Evolutionary conservation across 768 basidiomycete species (phyloP), one percentile per base, ranked within the genome.

Genomic region (Hygrocybe coccinea): DNA sequence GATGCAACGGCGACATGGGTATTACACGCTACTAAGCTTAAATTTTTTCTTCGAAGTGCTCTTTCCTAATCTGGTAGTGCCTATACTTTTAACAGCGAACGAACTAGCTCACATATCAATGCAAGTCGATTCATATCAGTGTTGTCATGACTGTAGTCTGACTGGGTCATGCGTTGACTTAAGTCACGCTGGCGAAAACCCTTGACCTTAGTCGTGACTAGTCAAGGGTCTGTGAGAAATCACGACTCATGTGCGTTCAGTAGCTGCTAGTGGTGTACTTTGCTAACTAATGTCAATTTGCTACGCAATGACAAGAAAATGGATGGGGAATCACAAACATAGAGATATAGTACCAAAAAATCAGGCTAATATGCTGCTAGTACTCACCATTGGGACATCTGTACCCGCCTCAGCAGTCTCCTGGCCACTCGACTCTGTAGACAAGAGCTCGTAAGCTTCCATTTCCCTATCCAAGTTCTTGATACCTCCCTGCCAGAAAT

Each of bases 401-500:
- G 14, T 21, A 47, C 19, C 45, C 5, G 19, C 14, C 29, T 36
- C 19, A 39, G 17, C 29, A 37, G 10, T 37, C 38, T 48, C 29
- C n/a, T 55, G 52, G 33, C 41, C 45, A 21, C 22, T 12, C 17
- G 19, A 47, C 29, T 29, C 29, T 3, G 29, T 4, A 25, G 11
- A 55, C 24, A 62, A 38, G 37, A 62, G 45, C 41, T 62, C 58
- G 25, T 59, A 57, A 44, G 58, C 61, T 55, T 59, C 56, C 58
- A 59, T 39, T 33, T 62, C 61, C 15, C 55, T 57, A 39, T 59
- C 58, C 44, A 62, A 45, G 37, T 62, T 62, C 56, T 52, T 37
- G 51, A 62, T 50, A 29, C 61, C 61, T 38, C 58, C 58, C 41
- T 34, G 56, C 61, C 58, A 62, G 52, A 59, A 61, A 11, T 15